phyloP scores from a whole-genome alignment of 805 yeast genomes.

The Torulaspora indica region DNA sequence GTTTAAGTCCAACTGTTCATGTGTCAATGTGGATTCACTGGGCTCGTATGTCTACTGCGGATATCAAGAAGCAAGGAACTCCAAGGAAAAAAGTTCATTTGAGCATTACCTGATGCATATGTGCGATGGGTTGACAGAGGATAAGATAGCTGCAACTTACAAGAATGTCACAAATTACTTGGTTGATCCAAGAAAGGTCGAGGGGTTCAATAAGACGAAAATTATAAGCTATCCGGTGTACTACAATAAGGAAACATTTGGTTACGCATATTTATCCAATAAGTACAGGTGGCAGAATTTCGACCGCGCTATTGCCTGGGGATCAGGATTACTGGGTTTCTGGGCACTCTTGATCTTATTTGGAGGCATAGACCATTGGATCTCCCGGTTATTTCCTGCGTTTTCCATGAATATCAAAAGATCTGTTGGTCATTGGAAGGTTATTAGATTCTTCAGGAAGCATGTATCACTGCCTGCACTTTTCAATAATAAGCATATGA shows the following conservation, averaged over 20 bases:
- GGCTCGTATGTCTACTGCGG: constrained; percentile 34
- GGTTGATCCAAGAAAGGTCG: constrained; percentile 32
- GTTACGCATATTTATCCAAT: constrained; percentile 25
- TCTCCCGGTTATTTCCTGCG: constrained; percentile 39
- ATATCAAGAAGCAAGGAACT: constrained; percentile 13
- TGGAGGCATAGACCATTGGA: constrained; percentile 43
- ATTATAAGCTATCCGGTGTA: constrained; percentile 38
- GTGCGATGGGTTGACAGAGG: constrained; percentile 37
- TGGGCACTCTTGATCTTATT: constrained; percentile 45
- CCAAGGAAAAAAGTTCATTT: constrained; percentile 12
- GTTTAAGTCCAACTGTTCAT: constrained; percentile 25
- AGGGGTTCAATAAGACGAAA: constrained; percentile 37
- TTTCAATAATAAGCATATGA: constrained; percentile 14
- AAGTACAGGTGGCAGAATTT: constrained; percentile 35
- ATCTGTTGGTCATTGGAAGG: constrained; percentile 9
- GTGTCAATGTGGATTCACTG: constrained; percentile 29
- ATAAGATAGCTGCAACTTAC: constrained; percentile 37
- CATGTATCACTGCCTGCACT: constrained; percentile 21
- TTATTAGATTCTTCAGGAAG: constrained; percentile 17
- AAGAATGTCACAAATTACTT: constrained; percentile 45
- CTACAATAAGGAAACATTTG: constrained; percentile 28
- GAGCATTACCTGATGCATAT: constrained; percentile 27
- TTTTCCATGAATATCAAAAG: constrained; percentile 34
- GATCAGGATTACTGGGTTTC: constrained; percentile 44
- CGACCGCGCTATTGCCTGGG: constrained; percentile 42